Conservation (phyloP, 2,329 filamentous ascomycete genomes). For the Phyllosticta citrichinensis region DNA sequence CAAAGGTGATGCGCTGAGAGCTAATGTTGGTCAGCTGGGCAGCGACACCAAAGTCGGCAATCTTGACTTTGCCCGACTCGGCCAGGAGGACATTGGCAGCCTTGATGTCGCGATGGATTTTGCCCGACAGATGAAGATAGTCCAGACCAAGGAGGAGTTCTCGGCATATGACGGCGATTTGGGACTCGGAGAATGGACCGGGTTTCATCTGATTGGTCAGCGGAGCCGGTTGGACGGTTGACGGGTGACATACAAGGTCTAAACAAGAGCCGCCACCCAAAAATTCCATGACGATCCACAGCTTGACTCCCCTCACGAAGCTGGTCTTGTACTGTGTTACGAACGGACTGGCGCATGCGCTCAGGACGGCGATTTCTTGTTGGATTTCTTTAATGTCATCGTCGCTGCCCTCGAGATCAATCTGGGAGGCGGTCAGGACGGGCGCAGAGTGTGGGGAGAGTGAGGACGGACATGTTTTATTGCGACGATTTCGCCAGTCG, state of each 20-base stretch:
- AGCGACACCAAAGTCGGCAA: constrained; percentile 94
- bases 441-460: not conserved
- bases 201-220: constrained; percentile 63
- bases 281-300: constrained; percentile 99
- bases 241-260: constrained; percentile 47
- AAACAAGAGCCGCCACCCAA: constrained; percentile 90
- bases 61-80: constrained; percentile 79
- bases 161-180: constrained; percentile 89
- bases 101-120: constrained; percentile 95
- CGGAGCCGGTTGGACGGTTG: not conserved
- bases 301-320: constrained; percentile 88
- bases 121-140: constrained; percentile 87
- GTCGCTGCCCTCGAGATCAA: constrained; percentile 96
- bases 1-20: constrained; percentile 93
- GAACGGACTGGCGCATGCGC: constrained; percentile 86
- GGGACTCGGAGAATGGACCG: constrained; percentile 74
- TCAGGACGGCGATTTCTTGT: constrained; percentile 89
- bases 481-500: constrained; percentile 85
- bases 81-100: constrained; percentile 94
- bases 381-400: constrained; percentile 98
- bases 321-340: constrained; percentile 96
- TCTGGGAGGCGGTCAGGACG: constrained; percentile 35
- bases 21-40: constrained; percentile 96
- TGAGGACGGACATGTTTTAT: constrained; percentile 73
- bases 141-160: constrained; percentile 84